Base-by-base conservation (phyloP, 2,329 filamentous ascomycete species). In the Phialemonium atrogriseum region DNA sequence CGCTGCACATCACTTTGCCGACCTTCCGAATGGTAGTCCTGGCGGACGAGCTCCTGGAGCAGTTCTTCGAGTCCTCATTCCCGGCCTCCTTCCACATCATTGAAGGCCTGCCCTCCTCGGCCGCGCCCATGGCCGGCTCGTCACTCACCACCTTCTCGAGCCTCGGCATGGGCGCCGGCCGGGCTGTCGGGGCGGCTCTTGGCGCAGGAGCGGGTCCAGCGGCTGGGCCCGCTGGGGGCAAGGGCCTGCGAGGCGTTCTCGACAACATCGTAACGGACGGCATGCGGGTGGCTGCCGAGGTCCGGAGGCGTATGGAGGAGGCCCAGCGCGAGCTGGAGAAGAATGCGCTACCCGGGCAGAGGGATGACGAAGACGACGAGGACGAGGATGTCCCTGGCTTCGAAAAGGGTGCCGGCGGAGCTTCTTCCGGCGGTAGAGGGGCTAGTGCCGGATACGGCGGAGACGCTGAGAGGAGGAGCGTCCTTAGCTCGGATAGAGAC, bases 11-110 rank as follows among this genome's bases (percentile, higher is more conserved):
- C 50, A 96, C 91, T 1, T 71, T 98, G 2, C 91, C 91, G 1
- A 98, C 91, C 1, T 98, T 98, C 70, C 82, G 91, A 43, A 98
- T 98, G 91, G 87, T 98, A 4, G 84, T 98, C 8, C 75, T 98
- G 7, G 91, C 91, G 25, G 91, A 98, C 50, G 91, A 98, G 55
- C 72, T 93, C 1, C 74, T 98, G 5, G 89, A 98, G 50, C 84
- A 93, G 45, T 98, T 98, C 60, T 98, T 98, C 54, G 91, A 98
- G 60, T 84, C 85, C 1, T 93, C 87, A 24, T 95, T 96, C 60
- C 86, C 89, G 0, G 78, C 84, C 31, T 94, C 87, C 2, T 93
- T 98, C 72, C 86, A 84, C 48, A 78, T 95, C 27, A 79, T 84
- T 15, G 83, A 93, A 10, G 70, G 70, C 17, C 49, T 74, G 5